Evolutionary conservation across 441 rosid species (phyloP), one percentile per base, ranked within the genome.

Genomic region (Eutrema salsugineum): DNA sequence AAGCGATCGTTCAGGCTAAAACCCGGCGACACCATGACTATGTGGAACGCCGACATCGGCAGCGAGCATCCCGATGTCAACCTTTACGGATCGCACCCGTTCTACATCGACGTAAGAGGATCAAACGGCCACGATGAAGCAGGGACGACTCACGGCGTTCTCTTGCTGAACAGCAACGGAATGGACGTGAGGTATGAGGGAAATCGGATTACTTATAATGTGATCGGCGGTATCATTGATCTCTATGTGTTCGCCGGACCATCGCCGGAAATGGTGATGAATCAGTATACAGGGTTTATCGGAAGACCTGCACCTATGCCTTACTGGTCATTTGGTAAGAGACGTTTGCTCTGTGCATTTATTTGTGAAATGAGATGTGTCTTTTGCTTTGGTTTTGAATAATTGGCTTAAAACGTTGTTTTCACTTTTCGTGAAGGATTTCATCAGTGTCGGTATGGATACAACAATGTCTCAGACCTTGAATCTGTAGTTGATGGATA

Each of bases 271-370:
- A 14, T 24, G 17, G 97, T 93, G 19, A 67, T 89, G 33, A 62
- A 85, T 70, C 97, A 93, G 79, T 93, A 88, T 62, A 90, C 98
- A 0, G 82, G 79, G 72, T 79, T 93, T 3, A 83, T 89, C 1
- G 98, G 97, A 39, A 81, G 89, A 47, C 95, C 93, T 63, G 82
- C 91, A 2, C 86, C 97, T 6, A 88, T 88, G 95, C 96, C 96
- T 22, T 87, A 88, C 33, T 90, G 97, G 97, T 88, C 95, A 42
- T 86, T 93, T 12, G 93, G 96, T 88, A 70, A 20, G 77, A 36
- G 59, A 53, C 38, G 1, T 1, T 28, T 38, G 1, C 40, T 32
- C 16, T 32, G 19, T 40, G 9, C 12, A 42, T 33, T 48, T 43
- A 11, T 33, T 27, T 58, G 56, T 33, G 70, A 32, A 53, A 4